Evolutionary conservation across 352 stramenopile species (phyloP).

Genomic region (Phytopythium kandeliae): DNA sequence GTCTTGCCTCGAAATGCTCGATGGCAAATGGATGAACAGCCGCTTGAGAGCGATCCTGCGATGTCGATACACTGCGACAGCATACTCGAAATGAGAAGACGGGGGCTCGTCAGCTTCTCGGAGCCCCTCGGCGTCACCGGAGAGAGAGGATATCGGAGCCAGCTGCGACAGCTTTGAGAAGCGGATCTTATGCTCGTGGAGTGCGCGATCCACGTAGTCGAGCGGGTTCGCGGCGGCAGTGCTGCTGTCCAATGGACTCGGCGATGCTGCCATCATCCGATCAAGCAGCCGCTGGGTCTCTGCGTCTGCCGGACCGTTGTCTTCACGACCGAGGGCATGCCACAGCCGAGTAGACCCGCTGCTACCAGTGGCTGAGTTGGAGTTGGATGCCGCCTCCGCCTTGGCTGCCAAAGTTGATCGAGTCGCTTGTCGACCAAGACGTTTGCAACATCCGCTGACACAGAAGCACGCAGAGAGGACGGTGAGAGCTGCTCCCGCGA

Average conservation of each 20-base stretch:
- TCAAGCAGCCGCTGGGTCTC: constrained; percentile 5
- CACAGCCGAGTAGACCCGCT: background rate
- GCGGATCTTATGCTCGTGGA: constrained; percentile 13
- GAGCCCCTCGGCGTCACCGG: constrained; percentile 3
- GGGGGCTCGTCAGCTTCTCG: background rate
- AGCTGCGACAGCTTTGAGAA: background rate
- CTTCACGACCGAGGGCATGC: background rate
- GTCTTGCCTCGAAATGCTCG: background rate
- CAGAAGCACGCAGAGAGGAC: constrained; percentile 13
- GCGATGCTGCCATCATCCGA: constrained; percentile 3
- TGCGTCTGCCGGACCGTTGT: background rate
- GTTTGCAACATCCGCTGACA: constrained; percentile 15
- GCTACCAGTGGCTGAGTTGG: background rate
- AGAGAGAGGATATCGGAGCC: background rate
- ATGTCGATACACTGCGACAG: constrained; percentile 15
- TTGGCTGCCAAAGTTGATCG: background rate
- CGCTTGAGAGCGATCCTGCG: constrained; percentile 1
- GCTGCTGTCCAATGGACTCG: background rate
- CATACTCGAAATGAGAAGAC: constrained; percentile 19
- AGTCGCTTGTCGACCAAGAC: constrained; percentile 12
- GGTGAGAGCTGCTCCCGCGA: constrained; percentile 14
- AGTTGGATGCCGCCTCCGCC: background rate
- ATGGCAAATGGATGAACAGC: background rate
- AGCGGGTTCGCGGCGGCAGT: constrained; percentile 4
- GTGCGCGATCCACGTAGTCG: constrained; percentile 12